Base-by-base conservation (phyloP, 2,329 filamentous ascomycete genomes). In the Alternaria triticina region DNA sequence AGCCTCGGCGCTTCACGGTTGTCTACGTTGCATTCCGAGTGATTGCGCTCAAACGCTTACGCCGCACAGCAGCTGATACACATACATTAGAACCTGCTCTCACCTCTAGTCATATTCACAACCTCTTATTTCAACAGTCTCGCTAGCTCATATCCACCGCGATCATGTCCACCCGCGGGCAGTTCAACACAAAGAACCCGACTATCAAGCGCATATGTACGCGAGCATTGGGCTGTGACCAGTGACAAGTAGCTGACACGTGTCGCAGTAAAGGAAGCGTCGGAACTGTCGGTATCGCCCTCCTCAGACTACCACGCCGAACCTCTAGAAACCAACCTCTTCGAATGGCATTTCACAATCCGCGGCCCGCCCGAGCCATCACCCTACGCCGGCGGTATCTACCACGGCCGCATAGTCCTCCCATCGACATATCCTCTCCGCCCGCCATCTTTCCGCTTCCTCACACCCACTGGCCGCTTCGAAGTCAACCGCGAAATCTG, bases 281-380 rank as follows among this genome's bases (percentile, higher is more conserved):
- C 91, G 62, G 96, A 98, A 79, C 88, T 99, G 59, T 89, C 92
- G 64, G 86, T 85, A 62, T 87, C 91, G 40, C 93, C 95, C 5
- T 96, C 93, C 3, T 85, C 92, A 57, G 93, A 97, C 83, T 96
- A 95, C 82, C 88, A 91, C 71, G 96, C 95, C 44, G 86, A 90
- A 5, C 96, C 96, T 0, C 88, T 95, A 66, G 95, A 98, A 77
- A 86, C 88, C 30, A 94, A 98, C 81, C 89, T 99, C 57, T 97
- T 97, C 82, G 94, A 98, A 82, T 99, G 96, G 96, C 96, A 99
- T 84, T 99, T 98, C 82, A 99, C 96, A 0, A 86, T 99, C n/a
- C 89, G 91, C 55, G 96, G 96, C 0, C 94, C 95, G 0, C 95
- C 95, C 0, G 85, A 88, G 30, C 87, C 87, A 17, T 94, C 93